Percentiles rank a stretch among this genome's conserved stretches.
phyloP scores from a whole-genome alignment of 768 basidiomycete genomes.

The Suillus spraguei region DNA sequence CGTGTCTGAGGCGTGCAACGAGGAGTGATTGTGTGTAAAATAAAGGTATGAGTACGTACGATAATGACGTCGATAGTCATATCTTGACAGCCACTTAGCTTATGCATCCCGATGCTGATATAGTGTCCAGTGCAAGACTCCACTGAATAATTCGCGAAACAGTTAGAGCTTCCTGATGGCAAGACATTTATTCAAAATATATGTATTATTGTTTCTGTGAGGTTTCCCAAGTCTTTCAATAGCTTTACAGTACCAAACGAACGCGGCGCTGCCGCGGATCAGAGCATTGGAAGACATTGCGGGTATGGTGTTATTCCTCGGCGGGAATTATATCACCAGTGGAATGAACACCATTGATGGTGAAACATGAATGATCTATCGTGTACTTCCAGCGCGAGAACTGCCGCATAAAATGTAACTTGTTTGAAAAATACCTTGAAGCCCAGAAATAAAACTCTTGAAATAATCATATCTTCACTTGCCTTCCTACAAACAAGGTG shows the following conservation, averaged over 20 bases:
- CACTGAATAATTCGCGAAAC: not conserved
- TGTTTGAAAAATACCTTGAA: not conserved
- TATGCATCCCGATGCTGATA: not conserved
- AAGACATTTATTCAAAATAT: not conserved
- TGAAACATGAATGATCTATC: not conserved
- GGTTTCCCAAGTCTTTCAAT: not conserved
- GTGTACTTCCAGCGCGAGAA: not conserved
- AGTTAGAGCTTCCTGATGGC: not conserved
- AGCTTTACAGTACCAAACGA: slow-evolving; percentile 4
- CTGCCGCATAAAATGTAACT: not conserved
- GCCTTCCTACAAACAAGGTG: not conserved
- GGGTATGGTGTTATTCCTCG: slow-evolving; percentile 33
- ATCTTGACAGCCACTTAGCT: too few species aligned
- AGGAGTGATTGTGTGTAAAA: too few species aligned
- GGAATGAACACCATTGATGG: slow-evolving; percentile 6
- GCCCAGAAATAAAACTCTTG: not conserved
- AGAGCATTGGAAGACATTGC: slow-evolving; percentile 26
- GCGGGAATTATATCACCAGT: slow-evolving; percentile 34
- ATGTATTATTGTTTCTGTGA: not conserved
- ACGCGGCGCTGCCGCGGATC: slow-evolving; percentile 15
- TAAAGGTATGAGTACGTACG: too few species aligned
- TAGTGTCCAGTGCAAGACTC: not conserved
- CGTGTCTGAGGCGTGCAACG: too few species aligned
- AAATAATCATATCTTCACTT: not conserved
- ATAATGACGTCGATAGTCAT: too few species aligned